These are phyloP conservation scores for Fusarium phyllophilum DNA, from an alignment of 2,329 filamentous ascomycete species.

Conservation along the genomic window DNA sequence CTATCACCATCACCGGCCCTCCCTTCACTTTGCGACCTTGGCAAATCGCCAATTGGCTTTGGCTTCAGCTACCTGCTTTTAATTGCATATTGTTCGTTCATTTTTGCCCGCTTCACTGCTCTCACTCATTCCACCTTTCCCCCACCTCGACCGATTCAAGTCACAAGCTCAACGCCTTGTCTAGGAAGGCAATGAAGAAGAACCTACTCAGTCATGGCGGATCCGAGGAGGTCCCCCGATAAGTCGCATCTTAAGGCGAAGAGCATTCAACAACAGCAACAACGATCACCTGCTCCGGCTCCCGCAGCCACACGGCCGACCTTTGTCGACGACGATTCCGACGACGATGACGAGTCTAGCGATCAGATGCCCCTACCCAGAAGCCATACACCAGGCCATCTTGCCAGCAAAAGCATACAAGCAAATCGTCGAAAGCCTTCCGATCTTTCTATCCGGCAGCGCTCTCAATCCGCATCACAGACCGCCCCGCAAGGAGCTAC, in stretches of 20 bases:
- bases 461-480: constrained; percentile 62
- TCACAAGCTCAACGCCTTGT: constrained; percentile 12
- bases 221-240: constrained; percentile 49
- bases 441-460: constrained; percentile 64
- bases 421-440: constrained; percentile 61
- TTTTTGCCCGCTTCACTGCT: background rate
- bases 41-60: constrained; percentile 24
- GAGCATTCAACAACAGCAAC: constrained; percentile 60
- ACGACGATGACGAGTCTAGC: constrained; percentile 50
- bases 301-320: constrained; percentile 44
- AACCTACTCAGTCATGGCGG: constrained; percentile 55
- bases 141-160: constrained; percentile 21
- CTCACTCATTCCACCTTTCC: background rate
- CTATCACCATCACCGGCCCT: constrained; percentile 16
- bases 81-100: background rate
- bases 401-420: constrained; percentile 65
- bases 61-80: background rate
- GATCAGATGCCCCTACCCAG: constrained; percentile 57
- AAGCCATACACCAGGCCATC: constrained; percentile 71
- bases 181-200: constrained; percentile 48
- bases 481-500: constrained; percentile 43
- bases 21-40: constrained; percentile 14
- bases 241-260: constrained; percentile 49
- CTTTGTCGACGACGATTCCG: constrained; percentile 51
- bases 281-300: constrained; percentile 46